Base-by-base conservation (phyloP, 2,329 filamentous ascomycete species). In the Fusarium agapanthi region DNA sequence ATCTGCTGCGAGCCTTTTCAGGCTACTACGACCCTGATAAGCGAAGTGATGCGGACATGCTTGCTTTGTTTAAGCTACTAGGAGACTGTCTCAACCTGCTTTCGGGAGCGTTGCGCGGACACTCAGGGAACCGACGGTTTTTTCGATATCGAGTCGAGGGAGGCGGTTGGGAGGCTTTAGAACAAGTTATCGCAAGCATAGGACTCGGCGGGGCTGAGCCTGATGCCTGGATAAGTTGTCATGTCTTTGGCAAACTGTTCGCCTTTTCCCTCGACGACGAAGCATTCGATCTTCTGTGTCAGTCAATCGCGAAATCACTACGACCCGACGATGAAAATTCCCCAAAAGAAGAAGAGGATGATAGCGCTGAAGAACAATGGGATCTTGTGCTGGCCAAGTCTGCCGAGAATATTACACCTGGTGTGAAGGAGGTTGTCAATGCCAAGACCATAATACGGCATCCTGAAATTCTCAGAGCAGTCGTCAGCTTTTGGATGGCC, bases 111-210 rank as follows among this genome's bases (percentile, higher is more conserved):
- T 88, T 99, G 73, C 89, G 90, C 60, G 90, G 90, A 50, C 95
- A 98, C 81, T 87, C 92, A 51, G 95, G 95, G 26, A 99, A 98
- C 82, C 89, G 92, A 77, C 90, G 93, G 75, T 98, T 95, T 84
- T 98, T 98, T 80, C 89, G 90, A 65, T 91, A 90, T 74, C 88
- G 90, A 73, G 90, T 97, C 35, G 89, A 93, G 65, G 91, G 89
- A 28, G 93, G 91, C 63, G 95, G 95, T 7, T 97, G 94, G 91
- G 87, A 90, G 72, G 89, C 90, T 13, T 81, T 98, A 61, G 91
- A 96, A 77, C 89, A 93, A 78, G 89, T 89, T 11, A 88, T 95
- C 83, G 89, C 88, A 69, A 90, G 89, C 80, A 90, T 91, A 80
- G 89, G 92, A 38, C 83, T 90, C 59, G 86, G 91, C 60, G 88